phyloP scores from a whole-genome alignment of 2,329 filamentous ascomycete species.

The Pyrenochaeta sp. region DNA sequence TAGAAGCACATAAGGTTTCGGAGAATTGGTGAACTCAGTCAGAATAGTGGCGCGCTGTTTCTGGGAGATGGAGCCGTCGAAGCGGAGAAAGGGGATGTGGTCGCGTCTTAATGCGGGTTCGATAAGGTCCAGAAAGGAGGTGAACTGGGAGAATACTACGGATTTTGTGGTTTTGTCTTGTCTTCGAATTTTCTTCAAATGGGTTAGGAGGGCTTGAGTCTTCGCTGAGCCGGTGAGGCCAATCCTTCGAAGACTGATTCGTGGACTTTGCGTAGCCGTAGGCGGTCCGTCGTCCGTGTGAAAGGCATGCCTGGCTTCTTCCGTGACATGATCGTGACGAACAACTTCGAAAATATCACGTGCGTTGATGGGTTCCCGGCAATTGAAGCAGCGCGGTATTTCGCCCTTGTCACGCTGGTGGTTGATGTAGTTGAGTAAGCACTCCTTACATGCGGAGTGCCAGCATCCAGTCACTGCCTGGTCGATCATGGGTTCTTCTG shows the following conservation, averaged over 20 bases:
- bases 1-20: constrained; percentile 76
- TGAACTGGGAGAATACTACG: constrained; percentile 97
- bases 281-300: constrained; percentile 34
- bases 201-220: constrained; percentile 78
- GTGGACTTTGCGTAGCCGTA: constrained; percentile 48
- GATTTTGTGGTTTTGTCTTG: constrained; percentile 78
- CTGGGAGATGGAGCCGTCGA: constrained; percentile 91
- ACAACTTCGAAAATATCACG: constrained; percentile 94
- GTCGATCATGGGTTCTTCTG: constrained; percentile 94
- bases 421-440: constrained; percentile 87
- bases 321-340: constrained; percentile 71
- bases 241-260: constrained; percentile 68
- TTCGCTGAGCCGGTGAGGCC: constrained; percentile 83
- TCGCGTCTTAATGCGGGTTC: constrained; percentile 77
- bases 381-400: constrained; percentile 86
- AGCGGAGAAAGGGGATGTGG: constrained; percentile 81
- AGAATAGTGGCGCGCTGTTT: constrained; percentile 83
- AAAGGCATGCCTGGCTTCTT: constrained; percentile 54
- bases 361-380: constrained; percentile 80
- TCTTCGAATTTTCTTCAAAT: constrained; percentile 74
- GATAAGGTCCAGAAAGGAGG: constrained; percentile 92
- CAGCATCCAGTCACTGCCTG: constrained; percentile 96
- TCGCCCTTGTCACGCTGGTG: constrained; percentile 82
- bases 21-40: constrained; percentile 67
- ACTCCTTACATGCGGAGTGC: constrained; percentile 96